phyloP scores from a whole-genome alignment of 441 rosid genomes.

The Capsella rubella region DNA sequence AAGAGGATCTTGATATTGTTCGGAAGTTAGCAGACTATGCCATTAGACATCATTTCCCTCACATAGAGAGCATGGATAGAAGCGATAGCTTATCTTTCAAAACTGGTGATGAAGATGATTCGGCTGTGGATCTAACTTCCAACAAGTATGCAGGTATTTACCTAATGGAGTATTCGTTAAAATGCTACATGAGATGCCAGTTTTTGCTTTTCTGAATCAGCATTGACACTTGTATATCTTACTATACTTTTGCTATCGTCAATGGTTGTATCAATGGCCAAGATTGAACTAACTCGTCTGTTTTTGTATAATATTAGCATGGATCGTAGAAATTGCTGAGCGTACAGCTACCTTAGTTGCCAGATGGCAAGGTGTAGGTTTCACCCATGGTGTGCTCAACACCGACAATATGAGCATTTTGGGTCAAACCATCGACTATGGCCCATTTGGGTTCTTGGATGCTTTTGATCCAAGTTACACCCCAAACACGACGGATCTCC shows the following conservation, averaged over 20 bases:
- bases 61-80: conserved; percentile 78
- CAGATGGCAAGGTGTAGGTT: conserved; percentile 98
- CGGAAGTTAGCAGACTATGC: conserved; percentile 89
- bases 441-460: conserved; percentile 98
- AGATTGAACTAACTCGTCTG: conserved; percentile 18
- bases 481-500: conserved; percentile 98
- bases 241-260: background rate
- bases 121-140: conserved; percentile 86
- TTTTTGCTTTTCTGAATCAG: background rate
- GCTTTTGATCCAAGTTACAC: conserved; percentile 98
- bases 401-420: conserved; percentile 98
- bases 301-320: conserved; percentile 58
- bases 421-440: conserved; percentile 96
- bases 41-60: conserved; percentile 85
- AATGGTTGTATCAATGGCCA: background rate
- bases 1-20: conserved; percentile 83
- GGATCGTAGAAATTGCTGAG: conserved; percentile 93
- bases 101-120: conserved; percentile 77
- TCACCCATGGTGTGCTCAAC: conserved; percentile 97
- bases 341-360: conserved; percentile 88
- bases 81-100: conserved; percentile 91
- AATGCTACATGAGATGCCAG: conserved; percentile 15
- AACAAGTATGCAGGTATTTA: conserved; percentile 94
- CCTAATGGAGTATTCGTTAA: conserved; percentile 16
- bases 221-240: background rate